Evolutionary conservation across 1,284 basidiomycete genomes (phyloP).

Genomic region (Cryptococcus sp.): DNA sequence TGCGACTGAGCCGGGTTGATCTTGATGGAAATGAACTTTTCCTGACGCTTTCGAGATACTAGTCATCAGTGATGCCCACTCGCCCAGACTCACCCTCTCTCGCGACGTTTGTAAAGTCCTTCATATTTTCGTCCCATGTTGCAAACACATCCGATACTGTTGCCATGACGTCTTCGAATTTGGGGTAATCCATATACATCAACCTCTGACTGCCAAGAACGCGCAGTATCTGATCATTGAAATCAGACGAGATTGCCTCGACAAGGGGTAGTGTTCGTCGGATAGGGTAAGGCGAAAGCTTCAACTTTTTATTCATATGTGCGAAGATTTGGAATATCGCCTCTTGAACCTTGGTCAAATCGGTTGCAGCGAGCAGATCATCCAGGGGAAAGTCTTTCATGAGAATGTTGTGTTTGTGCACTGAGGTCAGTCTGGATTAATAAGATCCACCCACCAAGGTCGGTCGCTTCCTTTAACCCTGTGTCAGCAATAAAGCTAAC

Average conservation of each 20-base stretch:
- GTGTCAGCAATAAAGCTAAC: constrained; percentile 98
- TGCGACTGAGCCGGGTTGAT: constrained; percentile 85
- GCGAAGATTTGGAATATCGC: constrained; percentile 80
- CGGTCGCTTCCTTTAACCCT: constrained; percentile 86
- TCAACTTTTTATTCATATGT: constrained; percentile 93
- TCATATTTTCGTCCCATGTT: constrained; percentile 95
- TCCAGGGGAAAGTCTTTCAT: constrained; percentile 99
- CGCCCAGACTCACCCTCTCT: constrained; percentile 57
- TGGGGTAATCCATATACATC: constrained; percentile 88
- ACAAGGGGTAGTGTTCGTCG: constrained; percentile 91
- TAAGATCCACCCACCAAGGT: constrained; percentile 58
- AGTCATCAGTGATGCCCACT: neutral
- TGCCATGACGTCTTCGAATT: constrained; percentile 79
- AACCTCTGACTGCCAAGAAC: constrained; percentile 85
- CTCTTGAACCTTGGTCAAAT: constrained; percentile 90
- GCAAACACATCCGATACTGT: constrained; percentile 79
- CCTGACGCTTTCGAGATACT: constrained; percentile 82
- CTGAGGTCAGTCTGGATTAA: constrained; percentile 46
- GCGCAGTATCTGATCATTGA: constrained; percentile 88
- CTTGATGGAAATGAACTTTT: constrained; percentile 97
- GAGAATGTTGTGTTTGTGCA: constrained; percentile 93
- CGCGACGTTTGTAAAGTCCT: constrained; percentile 96
- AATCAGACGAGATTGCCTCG: constrained; percentile 95
- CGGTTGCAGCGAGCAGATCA: constrained; percentile 90
- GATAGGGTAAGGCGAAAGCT: constrained; percentile 92